Evolutionary conservation across 176 grass and related monocot species (phyloP).

Genomic region (Eremochloa ophiuroides): DNA sequence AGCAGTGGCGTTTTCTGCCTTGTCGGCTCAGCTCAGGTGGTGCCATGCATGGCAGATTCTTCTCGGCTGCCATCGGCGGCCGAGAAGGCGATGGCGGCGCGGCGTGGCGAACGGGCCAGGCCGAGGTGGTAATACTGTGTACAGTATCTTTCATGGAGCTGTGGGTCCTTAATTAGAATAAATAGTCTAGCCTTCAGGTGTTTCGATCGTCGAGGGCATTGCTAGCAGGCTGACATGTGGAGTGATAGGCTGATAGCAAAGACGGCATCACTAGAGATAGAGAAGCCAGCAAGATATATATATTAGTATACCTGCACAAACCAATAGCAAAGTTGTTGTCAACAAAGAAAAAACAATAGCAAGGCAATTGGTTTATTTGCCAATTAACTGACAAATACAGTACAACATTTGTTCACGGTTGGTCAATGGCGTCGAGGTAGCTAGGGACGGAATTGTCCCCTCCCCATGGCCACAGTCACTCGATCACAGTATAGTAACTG

Average conservation of each 20-base stretch:
- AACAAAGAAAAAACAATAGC: no score
- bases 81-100: conserved; percentile 21
- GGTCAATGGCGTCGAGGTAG: no score
- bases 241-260: neutral
- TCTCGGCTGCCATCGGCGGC: conserved; percentile 31
- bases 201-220: neutral
- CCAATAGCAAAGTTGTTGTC: no score
- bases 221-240: neutral
- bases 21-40: neutral
- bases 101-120: neutral
- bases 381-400: no score
- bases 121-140: no score
- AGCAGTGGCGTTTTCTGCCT: neutral
- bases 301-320: no score
- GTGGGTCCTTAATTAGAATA: no score
- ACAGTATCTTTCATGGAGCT: neutral
- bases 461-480: no score
- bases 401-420: no score
- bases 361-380: no score
- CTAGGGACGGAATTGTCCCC: no score
- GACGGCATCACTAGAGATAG: neutral
- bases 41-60: neutral
- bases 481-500: no score
- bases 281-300: neutral
- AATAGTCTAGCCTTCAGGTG: neutral